Evolutionary conservation across 2,329 filamentous ascomycete species (phyloP).

Genomic region (Coniochaeta sp.): DNA sequence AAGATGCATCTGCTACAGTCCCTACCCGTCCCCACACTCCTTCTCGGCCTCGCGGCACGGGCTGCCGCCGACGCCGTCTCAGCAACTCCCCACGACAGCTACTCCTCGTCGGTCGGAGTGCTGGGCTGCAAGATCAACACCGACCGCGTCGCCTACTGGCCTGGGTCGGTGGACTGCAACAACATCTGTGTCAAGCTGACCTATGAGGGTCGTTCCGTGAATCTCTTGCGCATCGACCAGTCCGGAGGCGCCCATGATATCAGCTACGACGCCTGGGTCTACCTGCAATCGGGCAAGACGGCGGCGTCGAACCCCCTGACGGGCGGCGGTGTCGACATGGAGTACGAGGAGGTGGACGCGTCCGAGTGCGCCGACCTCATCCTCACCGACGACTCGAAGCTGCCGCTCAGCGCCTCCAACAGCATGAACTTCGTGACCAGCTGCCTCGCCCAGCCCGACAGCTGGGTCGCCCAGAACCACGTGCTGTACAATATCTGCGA

Average conservation of each 20-base stretch:
- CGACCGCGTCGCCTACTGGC: conserved; percentile 57
- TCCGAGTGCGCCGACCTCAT: conserved; percentile 43
- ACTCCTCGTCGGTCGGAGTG: conserved; percentile 50
- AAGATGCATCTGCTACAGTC: too few species aligned
- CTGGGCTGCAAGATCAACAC: conserved; percentile 54
- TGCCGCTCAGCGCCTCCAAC: conserved; percentile 48
- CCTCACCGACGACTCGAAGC: conserved; percentile 39
- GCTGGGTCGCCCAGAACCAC: conserved; percentile 46
- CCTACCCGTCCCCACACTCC: too few species aligned
- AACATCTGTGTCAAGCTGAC: conserved; percentile 49
- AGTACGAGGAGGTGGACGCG: conserved; percentile 39
- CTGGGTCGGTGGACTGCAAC: conserved; percentile 42
- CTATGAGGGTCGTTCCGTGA: conserved; percentile 38
- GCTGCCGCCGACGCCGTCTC: too few species aligned
- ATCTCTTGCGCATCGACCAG: conserved; percentile 51
- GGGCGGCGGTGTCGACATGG: conserved; percentile 44
- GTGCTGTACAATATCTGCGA: conserved; percentile 45
- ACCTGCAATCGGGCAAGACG: conserved; percentile 41
- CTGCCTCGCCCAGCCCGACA: conserved; percentile 36
- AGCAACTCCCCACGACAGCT: conserved; percentile 52
- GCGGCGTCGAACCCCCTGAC: conserved; percentile 35
- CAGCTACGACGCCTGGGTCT: conserved; percentile 55
- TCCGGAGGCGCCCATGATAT: conserved; percentile 52
- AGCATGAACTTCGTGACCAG: conserved; percentile 46
- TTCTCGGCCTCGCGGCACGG: too few species aligned